Base-by-base conservation (phyloP, 306 rosid species). In the Senna siamea region DNA sequence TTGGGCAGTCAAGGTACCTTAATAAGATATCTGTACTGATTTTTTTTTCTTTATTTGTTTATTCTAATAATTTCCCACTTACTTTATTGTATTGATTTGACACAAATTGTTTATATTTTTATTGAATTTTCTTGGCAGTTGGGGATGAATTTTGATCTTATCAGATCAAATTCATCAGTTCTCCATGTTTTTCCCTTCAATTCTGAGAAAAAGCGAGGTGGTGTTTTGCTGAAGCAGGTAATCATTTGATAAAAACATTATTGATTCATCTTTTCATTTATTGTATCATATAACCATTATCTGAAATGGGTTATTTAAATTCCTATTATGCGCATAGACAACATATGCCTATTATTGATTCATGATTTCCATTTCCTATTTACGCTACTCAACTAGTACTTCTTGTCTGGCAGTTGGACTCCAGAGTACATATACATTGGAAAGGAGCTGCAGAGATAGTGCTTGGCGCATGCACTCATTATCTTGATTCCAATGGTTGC, bases 391-490 rank as follows among this genome's bases (percentile, higher is more conserved):
- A 59, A 53, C 64, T 54, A 41, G 43, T 61, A 19, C 55, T 61
- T 1, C 55, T 63, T 60, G 56, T 69, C 69, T 66, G 79, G 81
- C 83, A 94, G 97, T 78, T 9, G 69, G 84, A 87, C 72, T 85
- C 92, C 69, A 70, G 69, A 83, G 92, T 88, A 70, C 90, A 88
- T 76, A 84, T 94, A 80, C 96, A 94, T 70, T 94, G 99, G 99
- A 94, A 94, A 79, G 99, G 99, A 66, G 99, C 99, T 43, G 97
- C 98, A 19, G 99, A 94, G 85, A 90, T 94, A 61, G 89, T 94
- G 57, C 80, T 94, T 32, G 83, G 85, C 67, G 64, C 92, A 4
- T 94, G 99, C 68, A 75, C 86, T 5, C 82, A 74, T 55, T 94
- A 86, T 84, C 78, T 92, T 69, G 95, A 90, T 66, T 88, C 90